Percentiles rank a stretch among this genome's conserved stretches.
Conservation (phyloP, 2,329 filamentous ascomycete genomes). For the Grosmannia clavigera region DNA sequence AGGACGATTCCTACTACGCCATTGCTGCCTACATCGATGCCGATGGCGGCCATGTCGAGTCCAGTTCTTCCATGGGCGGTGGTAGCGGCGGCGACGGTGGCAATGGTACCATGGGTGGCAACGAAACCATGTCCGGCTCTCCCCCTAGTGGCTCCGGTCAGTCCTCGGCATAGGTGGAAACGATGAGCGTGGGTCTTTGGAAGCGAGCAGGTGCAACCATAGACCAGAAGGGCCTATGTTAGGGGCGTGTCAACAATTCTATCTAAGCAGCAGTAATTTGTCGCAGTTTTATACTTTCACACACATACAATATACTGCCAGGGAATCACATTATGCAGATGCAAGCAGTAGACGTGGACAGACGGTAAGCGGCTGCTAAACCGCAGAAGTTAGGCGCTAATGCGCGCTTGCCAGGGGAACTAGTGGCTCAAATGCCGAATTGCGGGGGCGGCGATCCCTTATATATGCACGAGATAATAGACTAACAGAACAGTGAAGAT, state of each 20-base stretch:
- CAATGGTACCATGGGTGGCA: neutral
- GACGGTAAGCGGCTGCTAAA: neutral
- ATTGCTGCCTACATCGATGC: slow-evolving; percentile 9
- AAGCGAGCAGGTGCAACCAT: neutral
- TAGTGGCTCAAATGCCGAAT: neutral
- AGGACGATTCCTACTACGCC: slow-evolving; percentile 36
- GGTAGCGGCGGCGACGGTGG: slow-evolving; percentile 1
- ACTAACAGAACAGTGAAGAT: too few species aligned
- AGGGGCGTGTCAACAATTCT: too few species aligned
- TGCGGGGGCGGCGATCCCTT: neutral
- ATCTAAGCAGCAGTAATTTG: too few species aligned
- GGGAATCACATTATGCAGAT: neutral
- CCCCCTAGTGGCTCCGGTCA: neutral
- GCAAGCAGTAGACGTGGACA: neutral
- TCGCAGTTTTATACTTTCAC: neutral
- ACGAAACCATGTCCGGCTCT: neutral
- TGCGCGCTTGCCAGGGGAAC: neutral
- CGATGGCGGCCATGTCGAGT: slow-evolving; percentile 1
- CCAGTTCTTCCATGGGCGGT: slow-evolving; percentile 3
- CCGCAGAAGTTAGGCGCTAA: neutral
- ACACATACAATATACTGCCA: neutral
- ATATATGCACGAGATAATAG: too few species aligned
- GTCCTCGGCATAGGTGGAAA: neutral
- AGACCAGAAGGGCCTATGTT: neutral
- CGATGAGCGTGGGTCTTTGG: neutral